Conservation (phyloP, 2,329 filamentous ascomycete species). For the Talaromyces sp. region DNA sequence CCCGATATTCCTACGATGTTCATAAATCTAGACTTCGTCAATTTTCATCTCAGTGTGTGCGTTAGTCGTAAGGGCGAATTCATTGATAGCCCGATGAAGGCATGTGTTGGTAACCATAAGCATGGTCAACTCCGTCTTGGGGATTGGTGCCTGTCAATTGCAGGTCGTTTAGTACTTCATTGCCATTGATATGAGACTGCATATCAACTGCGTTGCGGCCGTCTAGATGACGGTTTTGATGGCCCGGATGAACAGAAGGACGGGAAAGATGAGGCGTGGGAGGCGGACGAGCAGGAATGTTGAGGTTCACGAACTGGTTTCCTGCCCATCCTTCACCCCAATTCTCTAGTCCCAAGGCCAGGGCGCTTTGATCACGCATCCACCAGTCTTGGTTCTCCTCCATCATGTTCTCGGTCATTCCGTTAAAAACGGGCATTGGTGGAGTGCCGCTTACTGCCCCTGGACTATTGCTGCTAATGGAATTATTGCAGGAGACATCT, state of each 20-base stretch:
- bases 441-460: slow-evolving; percentile 41
- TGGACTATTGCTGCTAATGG: slow-evolving; percentile 24
- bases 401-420: slow-evolving; percentile 55
- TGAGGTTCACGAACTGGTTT: slow-evolving; percentile 18
- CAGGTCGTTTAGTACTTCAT: background rate
- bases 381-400: slow-evolving; percentile 64
- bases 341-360: slow-evolving; percentile 61
- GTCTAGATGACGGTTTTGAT: slow-evolving; percentile 1
- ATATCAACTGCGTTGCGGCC: background rate
- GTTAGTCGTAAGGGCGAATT: background rate
- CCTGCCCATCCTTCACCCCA: slow-evolving; percentile 45
- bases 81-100: slow-evolving; percentile 6
- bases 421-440: slow-evolving; percentile 55
- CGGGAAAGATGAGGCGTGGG: background rate
- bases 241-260: background rate
- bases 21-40: background rate
- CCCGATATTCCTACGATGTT: background rate
- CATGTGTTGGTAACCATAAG: background rate
- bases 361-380: slow-evolving; percentile 58
- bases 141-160: background rate
- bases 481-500: slow-evolving; percentile 21
- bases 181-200: background rate
- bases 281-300: background rate
- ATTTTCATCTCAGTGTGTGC: background rate
- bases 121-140: background rate